phyloP scores from a whole-genome alignment of 106 monocot species.

The Dendrobium nobile region DNA sequence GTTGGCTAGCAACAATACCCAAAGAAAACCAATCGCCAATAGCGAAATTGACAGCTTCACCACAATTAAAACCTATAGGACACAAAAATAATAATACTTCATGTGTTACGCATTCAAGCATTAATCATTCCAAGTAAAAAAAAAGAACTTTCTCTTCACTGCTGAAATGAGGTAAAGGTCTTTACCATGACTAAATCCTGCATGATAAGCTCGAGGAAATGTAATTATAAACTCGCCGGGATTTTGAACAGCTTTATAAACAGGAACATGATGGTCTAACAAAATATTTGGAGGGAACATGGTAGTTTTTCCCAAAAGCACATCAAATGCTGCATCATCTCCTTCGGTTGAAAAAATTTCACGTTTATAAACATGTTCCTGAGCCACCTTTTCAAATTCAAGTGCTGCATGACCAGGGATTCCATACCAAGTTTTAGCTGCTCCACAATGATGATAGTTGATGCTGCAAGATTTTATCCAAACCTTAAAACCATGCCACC shows the following conservation, averaged over 20 bases:
- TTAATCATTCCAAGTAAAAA: neutral
- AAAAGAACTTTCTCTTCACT: neutral
- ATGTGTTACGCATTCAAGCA: neutral
- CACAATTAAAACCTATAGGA: slow-evolving; percentile 88
- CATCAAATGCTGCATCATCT: slow-evolving; percentile 75
- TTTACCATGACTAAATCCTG: slow-evolving; percentile 93
- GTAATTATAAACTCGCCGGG: slow-evolving; percentile 93
- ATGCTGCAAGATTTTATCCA: slow-evolving; percentile 44
- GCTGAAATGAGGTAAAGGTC: neutral
- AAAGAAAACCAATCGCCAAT: slow-evolving; percentile 86
- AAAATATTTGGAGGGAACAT: slow-evolving; percentile 89
- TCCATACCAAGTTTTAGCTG: slow-evolving; percentile 96
- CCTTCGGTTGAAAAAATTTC: slow-evolving; percentile 55
- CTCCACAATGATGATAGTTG: slow-evolving; percentile 99
- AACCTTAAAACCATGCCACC: neutral
- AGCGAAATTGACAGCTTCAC: slow-evolving; percentile 98
- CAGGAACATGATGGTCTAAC: slow-evolving; percentile 77
- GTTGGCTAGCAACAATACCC: slow-evolving; percentile 66
- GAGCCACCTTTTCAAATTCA: slow-evolving; percentile 68
- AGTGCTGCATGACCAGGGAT: slow-evolving; percentile 80
- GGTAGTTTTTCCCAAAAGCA: slow-evolving; percentile 88
- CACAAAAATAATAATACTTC: neutral
- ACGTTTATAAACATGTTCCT: slow-evolving; percentile 54
- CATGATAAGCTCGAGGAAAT: slow-evolving; percentile 94
- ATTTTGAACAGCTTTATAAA: slow-evolving; percentile 86